phyloP scores from a whole-genome alignment of 352 stramenopile species.

The Globisporangium radiosum region DNA sequence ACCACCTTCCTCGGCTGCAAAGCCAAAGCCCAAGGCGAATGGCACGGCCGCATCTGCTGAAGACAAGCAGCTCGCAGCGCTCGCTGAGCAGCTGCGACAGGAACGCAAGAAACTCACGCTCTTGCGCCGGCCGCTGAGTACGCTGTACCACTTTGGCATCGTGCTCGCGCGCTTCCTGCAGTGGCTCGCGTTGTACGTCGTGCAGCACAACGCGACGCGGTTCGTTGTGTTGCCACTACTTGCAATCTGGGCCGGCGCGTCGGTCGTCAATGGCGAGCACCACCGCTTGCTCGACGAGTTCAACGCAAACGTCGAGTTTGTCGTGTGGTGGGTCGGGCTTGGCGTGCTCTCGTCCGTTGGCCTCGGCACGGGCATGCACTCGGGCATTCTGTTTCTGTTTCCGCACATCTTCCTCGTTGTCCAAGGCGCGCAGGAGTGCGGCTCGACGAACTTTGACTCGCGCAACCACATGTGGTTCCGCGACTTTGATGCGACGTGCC shows the following conservation, averaged over 20 bases:
- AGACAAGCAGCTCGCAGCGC: slow-evolving; percentile 4
- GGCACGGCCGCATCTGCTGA: background rate
- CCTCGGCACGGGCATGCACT: slow-evolving; percentile 92
- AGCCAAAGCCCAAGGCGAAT: slow-evolving; percentile 1
- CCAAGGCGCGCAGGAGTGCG: slow-evolving; percentile 81
- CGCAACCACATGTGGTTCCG: slow-evolving; percentile 89
- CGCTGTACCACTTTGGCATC: slow-evolving; percentile 80
- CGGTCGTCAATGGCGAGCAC: slow-evolving; percentile 62
- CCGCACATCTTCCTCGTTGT: slow-evolving; percentile 94
- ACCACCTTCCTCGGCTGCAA: background rate
- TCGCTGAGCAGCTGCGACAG: slow-evolving; percentile 55
- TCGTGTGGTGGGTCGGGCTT: slow-evolving; percentile 92
- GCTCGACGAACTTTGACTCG: slow-evolving; percentile 85
- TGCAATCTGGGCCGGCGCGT: slow-evolving; percentile 58
- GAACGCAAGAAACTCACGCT: slow-evolving; percentile 85
- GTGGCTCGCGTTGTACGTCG: slow-evolving; percentile 61
- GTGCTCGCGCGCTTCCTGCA: slow-evolving; percentile 67
- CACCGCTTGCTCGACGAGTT: slow-evolving; percentile 75
- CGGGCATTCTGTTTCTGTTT: slow-evolving; percentile 92
- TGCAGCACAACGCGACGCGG: slow-evolving; percentile 63
- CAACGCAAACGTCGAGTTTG: slow-evolving; percentile 81
- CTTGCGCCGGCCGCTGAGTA: slow-evolving; percentile 60
- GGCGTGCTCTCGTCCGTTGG: slow-evolving; percentile 92
- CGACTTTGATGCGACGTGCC: slow-evolving; percentile 69
- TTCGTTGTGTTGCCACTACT: slow-evolving; percentile 75